A percentile compares a stretch with the other conserved stretches of the same genome.
These are phyloP conservation scores for Sclerotiophoma versabilis DNA, from an alignment of 2,329 filamentous ascomycete genomes.

Conservation along the genomic window DNA sequence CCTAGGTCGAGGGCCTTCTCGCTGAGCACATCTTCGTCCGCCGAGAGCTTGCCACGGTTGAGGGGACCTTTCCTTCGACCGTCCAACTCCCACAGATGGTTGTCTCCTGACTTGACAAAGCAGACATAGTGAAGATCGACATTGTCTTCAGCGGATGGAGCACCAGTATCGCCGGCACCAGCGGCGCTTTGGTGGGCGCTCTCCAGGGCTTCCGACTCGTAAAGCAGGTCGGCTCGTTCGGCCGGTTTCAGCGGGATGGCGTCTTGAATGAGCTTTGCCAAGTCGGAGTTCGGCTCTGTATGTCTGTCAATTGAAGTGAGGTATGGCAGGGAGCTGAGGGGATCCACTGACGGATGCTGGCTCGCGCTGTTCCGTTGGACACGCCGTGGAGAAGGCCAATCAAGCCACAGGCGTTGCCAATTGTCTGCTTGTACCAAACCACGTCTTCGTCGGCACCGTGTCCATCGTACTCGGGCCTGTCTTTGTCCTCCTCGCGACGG, in stretches of 20 bases:
- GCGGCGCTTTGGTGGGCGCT: conserved; percentile 81
- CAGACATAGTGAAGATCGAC: conserved; percentile 97
- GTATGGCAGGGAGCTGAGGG: neutral
- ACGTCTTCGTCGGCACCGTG: conserved; percentile 76
- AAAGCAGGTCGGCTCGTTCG: conserved; percentile 75
- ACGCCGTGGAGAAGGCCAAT: conserved; percentile 89
- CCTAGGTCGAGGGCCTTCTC: conserved; percentile 77
- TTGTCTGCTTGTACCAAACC: conserved; percentile 95
- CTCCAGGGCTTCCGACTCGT: conserved; percentile 77
- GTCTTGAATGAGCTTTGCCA: conserved; percentile 70
- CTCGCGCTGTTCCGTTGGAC: conserved; percentile 75
- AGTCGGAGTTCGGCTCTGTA: conserved; percentile 59
- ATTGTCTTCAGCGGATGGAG: conserved; percentile 78
- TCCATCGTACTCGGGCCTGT: conserved; percentile 69
- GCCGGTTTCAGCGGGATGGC: conserved; percentile 73
- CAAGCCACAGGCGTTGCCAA: conserved; percentile 90
- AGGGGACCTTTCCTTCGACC: conserved; percentile 76
- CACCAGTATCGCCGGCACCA: conserved; percentile 75
- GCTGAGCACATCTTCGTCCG: conserved; percentile 63
- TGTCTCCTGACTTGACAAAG: conserved; percentile 80
- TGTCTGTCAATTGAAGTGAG: conserved; percentile 20
- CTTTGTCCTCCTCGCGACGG: conserved; percentile 75
- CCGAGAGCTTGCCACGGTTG: conserved; percentile 60
- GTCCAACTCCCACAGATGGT: conserved; percentile 80
- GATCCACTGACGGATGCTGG: conserved; percentile 41